Conservation (phyloP, 352 stramenopile genomes). For the Lagenidium giganteum region DNA sequence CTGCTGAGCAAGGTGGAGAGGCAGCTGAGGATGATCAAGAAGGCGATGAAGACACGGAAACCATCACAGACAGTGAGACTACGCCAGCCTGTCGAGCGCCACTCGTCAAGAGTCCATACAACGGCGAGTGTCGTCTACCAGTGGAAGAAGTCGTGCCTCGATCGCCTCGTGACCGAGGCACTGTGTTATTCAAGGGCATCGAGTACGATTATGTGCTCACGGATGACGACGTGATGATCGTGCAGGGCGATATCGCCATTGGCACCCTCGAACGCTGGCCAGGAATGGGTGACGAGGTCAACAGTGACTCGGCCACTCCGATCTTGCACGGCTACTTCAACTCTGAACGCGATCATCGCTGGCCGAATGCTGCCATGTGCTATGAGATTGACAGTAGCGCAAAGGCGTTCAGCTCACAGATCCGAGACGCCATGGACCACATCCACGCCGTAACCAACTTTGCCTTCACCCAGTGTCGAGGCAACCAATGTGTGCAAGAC, state of each 20-base stretch:
- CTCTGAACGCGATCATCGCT: conserved; percentile 66
- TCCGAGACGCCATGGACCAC: conserved; percentile 56
- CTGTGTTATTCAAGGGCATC: conserved; percentile 67
- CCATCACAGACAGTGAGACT: background rate
- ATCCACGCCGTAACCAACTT: conserved; percentile 62
- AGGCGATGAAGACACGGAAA: conserved; percentile 24
- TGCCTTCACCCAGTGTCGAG: conserved; percentile 43
- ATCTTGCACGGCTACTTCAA: conserved; percentile 83
- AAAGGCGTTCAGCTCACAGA: conserved; percentile 24
- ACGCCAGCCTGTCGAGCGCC: conserved; percentile 27
- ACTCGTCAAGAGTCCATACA: conserved; percentile 35
- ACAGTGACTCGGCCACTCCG: conserved; percentile 1
- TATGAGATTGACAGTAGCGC: conserved; percentile 56
- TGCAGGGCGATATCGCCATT: conserved; percentile 75
- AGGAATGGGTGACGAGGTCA: background rate
- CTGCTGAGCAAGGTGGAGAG: background rate
- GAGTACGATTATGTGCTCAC: conserved; percentile 80
- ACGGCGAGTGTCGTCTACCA: conserved; percentile 52
- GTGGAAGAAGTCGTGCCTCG: conserved; percentile 46
- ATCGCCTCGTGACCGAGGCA: conserved; percentile 6
- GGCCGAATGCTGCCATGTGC: conserved; percentile 55
- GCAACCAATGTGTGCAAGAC: conserved; percentile 40
- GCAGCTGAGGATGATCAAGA: conserved; percentile 10
- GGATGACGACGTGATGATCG: conserved; percentile 69
- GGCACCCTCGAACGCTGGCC: conserved; percentile 30